Evolutionary conservation across 129 eudicot species (phyloP).

Genomic region (Centaurea solstitialis): DNA sequence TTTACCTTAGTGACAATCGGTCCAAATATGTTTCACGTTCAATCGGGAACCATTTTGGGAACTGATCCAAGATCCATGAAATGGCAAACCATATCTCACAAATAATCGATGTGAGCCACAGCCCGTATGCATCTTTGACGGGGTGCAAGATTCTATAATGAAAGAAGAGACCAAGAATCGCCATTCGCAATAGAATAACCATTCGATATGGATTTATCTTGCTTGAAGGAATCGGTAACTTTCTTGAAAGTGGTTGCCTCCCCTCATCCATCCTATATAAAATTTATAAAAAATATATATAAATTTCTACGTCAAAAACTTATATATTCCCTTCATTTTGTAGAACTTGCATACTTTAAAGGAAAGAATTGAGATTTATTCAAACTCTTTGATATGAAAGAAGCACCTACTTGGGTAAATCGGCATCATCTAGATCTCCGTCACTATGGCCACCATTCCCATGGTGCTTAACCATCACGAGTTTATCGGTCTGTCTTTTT

Average conservation of each 20-base stretch:
- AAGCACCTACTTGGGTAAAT: constrained; percentile 45
- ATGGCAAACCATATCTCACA: constrained; percentile 71
- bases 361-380: neutral
- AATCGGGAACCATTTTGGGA: constrained; percentile 73
- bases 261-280: constrained; percentile 59
- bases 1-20: constrained; percentile 60
- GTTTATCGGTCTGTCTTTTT: constrained; percentile 35
- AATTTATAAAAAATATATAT: neutral
- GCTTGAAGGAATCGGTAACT: constrained; percentile 57
- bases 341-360: no score
- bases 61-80: constrained; percentile 73
- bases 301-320: no score
- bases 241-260: constrained; percentile 62
- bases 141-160: constrained; percentile 67
- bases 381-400: constrained; percentile 1
- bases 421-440: constrained; percentile 41
- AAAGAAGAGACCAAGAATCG: constrained; percentile 56
- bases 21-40: constrained; percentile 70
- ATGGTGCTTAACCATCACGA: constrained; percentile 27
- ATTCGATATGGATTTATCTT: constrained; percentile 61
- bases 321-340: neutral
- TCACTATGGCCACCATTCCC: constrained; percentile 28
- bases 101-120: constrained; percentile 61
- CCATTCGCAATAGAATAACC: constrained; percentile 54
- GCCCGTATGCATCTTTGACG: constrained; percentile 58